Base-by-base conservation (phyloP, 768 basidiomycete genomes). In the Suillus subluteus region DNA sequence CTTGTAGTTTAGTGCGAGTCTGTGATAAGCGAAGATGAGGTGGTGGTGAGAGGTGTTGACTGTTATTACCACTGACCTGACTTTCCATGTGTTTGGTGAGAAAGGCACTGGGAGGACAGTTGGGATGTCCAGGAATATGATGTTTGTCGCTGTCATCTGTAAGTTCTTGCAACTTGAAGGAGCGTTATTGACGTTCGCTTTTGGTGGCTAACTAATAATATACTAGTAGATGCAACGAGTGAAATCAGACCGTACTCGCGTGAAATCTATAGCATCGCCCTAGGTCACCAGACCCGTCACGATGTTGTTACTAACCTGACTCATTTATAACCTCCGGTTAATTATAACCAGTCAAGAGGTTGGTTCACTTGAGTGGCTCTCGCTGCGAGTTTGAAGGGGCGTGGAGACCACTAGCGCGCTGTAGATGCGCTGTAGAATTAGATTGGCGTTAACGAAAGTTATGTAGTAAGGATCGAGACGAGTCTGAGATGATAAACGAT, bases 1-100 rank as follows among this genome's bases (percentile, higher is more conserved):
- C 64, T 76, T 76, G 66, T 67, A 72, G 68, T 79, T 80, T 3
- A 76, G 63, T 7, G 68, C 67, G 32, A 73, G 50, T 62, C 74
- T 75, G 63, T 38, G 11, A 9, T 15, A 46, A 38, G 5, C 16
- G 6, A 32, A 16, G 37, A 13, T 43, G 13, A 52, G 13, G 54
- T 12, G 13, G 6, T 13, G 3, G 15, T 26, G n/a, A 32, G 30
- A 32, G 2, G 8, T 6, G 6, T 11, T 63, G 30, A 43, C 2
- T 41, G 21, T 41, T 59, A 3, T 26, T 30, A 65, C 41, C 13
- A 48, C 54, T 38, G 32, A 66, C 67, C 65, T 65, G 30, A 67
- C 67, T 62, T 67, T 67, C 67, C 65, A 67, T 48, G 67, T 67
- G 26, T 67, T 66, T 35, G 64, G 65, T 32, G 67, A 66, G 38